Base-by-base conservation (phyloP, 2,329 filamentous ascomycete species). In the Epichloe sylvatica region DNA sequence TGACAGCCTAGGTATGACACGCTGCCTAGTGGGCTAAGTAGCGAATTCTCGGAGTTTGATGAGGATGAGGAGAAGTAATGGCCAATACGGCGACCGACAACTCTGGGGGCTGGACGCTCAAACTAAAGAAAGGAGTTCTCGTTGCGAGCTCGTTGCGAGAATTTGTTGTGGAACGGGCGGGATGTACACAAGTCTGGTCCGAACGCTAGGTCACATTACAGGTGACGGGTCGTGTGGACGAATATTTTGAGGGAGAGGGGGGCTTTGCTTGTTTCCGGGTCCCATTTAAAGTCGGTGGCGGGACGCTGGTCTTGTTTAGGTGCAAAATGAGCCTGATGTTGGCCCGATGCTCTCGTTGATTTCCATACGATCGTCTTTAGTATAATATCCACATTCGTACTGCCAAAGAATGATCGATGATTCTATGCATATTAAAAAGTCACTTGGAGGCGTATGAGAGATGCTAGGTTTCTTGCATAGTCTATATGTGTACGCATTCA, bases 151-250 rank as follows among this genome's bases (percentile, higher is more conserved):
- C 42, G 42, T 30, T 40, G 17, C 17, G 2, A 51, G 30, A 48
- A 36, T 53, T 54, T 50, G 54, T 51, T 45, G 53, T 54, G 52
- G 52, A 49, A 44, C 43, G 52, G 33, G 46, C 33, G 39, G 38
- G 49, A 36, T 30, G 49, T 38, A 41, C 46, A 39, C 44, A 33
- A 33, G 43, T 25, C 7, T 17, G 9, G 17, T 21, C 35, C 34
- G 19, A 15, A 37, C 23, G 36, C 36, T n/a, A 37, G 36, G 13
- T 37, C 13, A 15, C 5, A 23, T 8, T 13, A 7, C 39, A 44
- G n/a, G 25, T 44, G 25, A 44, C 41, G 17, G 5, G 25, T 44
- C 41, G 15, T 17, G 25, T 33, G 39, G 39, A 17, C 30, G 46
- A 36, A 30, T 30, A 30, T 11, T 30, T 30, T 40, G 3, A 8